Evolutionary conservation across 192 early-diverging fungal genomes (phyloP).

Genomic region (Podila epigama): DNA sequence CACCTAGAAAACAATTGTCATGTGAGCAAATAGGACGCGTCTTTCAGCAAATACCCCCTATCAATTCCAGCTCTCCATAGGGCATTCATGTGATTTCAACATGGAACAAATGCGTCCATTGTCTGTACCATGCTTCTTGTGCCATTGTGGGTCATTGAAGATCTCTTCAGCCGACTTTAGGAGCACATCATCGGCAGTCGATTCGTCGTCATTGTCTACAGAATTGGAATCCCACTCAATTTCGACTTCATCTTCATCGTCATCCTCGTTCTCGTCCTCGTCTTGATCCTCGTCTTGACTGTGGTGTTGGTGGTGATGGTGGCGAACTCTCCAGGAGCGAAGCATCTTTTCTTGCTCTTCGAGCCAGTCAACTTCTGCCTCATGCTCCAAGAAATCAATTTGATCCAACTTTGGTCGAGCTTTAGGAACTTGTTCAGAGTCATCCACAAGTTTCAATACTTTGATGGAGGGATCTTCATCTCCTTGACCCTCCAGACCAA

Average conservation of each 20-base stretch:
- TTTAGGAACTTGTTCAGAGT: background rate
- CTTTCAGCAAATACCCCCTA: no score
- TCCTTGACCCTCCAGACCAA: no score
- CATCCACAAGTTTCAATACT: background rate
- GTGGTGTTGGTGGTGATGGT: slow-evolving; percentile 1
- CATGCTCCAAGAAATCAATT: slow-evolving; percentile 24
- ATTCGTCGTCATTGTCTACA: background rate
- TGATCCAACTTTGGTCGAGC: slow-evolving; percentile 11
- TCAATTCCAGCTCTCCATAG: no score
- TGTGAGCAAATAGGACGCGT: background rate
- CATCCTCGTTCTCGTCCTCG: background rate
- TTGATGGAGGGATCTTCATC: background rate
- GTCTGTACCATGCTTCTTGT: slow-evolving; percentile 20
- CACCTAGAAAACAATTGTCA: slow-evolving; percentile 5
- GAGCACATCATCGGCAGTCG: background rate
- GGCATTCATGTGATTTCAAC: no score
- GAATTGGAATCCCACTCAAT: background rate
- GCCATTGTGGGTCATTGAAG: slow-evolving; percentile 7
- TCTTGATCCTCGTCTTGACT: background rate
- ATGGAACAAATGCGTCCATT: background rate
- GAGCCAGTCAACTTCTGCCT: slow-evolving; percentile 33
- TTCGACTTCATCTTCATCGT: background rate
- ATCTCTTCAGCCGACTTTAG: background rate
- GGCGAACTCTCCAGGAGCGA: background rate
- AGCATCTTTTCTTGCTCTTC: slow-evolving; percentile 17